Evolutionary conservation across 75 land plant species (phyloP), one percentile per base, ranked within the genome.

Genomic region (Larix kaempferi): DNA sequence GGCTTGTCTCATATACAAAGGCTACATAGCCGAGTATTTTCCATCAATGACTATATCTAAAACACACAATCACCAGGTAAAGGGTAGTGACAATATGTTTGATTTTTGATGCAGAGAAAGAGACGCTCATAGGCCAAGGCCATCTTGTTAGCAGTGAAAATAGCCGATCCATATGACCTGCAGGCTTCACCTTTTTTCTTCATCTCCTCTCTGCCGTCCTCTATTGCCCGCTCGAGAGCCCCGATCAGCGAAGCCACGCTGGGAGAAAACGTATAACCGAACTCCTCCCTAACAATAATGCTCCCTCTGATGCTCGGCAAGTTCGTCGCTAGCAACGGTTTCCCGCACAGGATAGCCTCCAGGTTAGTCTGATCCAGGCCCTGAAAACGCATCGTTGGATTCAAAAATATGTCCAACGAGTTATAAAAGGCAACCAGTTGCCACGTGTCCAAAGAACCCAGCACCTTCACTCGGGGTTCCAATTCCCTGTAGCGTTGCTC

Each of bases 271-370:
- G 83, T 89, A 84, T 80, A 82, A 23, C 95, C 93, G 44, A 85
- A 80, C 80, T 89, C 93, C 26, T 79, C 82, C 16, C 80, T 76
- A 21, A 93, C 88, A 13, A 91, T 76, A 39, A 93, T 75, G 27
- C 84, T 87, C 22, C 89, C 82, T 52, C 84, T 90, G 65, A 90
- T 93, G 85, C 93, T 88, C 21, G 91, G 86, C 72, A 93, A 90
- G 62, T 84, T 78, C 55, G 88, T 89, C 11, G 95, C 93, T 80
- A 87, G 71, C 3, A 91, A 82, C 23, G 95, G 87, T 71, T 85
- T 93, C 78, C 91, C 91, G 80, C 91, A 89, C 80, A 80, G 82
- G 93, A 93, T 93, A 19, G 93, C 95, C 77, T 93, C 95, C 83
- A 93, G 84, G 3, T 91, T 85, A 3, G 93, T 93, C 21, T 84